Base-by-base conservation (phyloP, 495 filamentous ascomycete genomes). In the Penicillium herquei region DNA sequence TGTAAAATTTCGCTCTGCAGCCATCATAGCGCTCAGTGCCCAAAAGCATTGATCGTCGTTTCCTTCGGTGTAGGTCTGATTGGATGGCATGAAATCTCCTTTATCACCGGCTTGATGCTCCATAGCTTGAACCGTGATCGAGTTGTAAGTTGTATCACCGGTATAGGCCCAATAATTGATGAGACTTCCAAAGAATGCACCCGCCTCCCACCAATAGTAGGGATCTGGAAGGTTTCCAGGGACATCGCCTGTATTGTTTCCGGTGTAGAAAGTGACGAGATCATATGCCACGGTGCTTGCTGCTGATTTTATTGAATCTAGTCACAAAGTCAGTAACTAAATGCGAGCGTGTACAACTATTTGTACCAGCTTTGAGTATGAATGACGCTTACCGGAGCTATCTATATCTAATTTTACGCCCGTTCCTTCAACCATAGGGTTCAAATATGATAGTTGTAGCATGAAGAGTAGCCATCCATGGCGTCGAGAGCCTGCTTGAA, bases 11-110 rank as follows among this genome's bases (percentile, higher is more conserved):
- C 82, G 81, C 63, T 93, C 89, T 6, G 90, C 88, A 0, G 89
- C 90, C 6, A 82, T 76, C 82, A 93, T 88, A 32, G 85, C 87
- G 0, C 87, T 75, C 68, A 92, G 81, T 37, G 75, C 90, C 89
- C 89, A 93, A 62, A 93, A 92, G 0, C 82, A 84, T 61, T 92
- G 89, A 66, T 93, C 89, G 57, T 93, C 89, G 68, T 93, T 93
- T 14, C 89, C 87, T 32, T 78, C 63, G 0, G 84, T 83, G 49
- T 81, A 76, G n/a, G 88, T 87, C 66, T 93, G 89, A 63, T 96
- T 94, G 7, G 72, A 64, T 0, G 90, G 88, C 87, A 91, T 88
- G 66, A 81, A 92, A 62, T 91, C 80, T 13, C 73, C 61, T 30
- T 86, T 71, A 7, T 78, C 75, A 11, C 87, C 85, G 14, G 75